Evolutionary conservation across 306 rosid genomes (phyloP).

Genomic region (Cyclanthera cordifolia): DNA sequence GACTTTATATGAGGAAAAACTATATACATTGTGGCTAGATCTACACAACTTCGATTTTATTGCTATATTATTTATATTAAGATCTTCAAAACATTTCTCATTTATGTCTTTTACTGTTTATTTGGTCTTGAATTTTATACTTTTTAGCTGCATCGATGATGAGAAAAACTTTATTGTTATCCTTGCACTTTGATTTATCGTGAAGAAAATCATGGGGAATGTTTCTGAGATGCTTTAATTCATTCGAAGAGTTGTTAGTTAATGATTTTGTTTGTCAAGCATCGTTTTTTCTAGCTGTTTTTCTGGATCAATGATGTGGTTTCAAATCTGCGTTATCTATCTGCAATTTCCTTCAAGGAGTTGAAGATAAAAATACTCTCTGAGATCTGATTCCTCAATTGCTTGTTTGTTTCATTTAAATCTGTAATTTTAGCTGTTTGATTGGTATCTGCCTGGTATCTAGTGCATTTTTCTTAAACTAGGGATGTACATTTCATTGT

Average conservation of each 20-base stretch:
- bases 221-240: slow-evolving; percentile 17
- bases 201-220: slow-evolving; percentile 58
- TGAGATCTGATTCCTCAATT: slow-evolving; percentile 18
- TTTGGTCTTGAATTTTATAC: not conserved
- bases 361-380: slow-evolving; percentile 20
- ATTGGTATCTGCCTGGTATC: not conserved
- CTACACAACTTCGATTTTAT: not conserved
- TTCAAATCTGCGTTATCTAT: slow-evolving; percentile 52
- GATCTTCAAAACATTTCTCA: too few species aligned
- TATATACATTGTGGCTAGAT: slow-evolving; percentile 8
- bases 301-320: slow-evolving; percentile 30
- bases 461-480: not conserved
- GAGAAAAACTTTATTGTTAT: slow-evolving; percentile 20
- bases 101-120: not conserved
- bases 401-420: not conserved
- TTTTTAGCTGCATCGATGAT: slow-evolving; percentile 21
- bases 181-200: slow-evolving; percentile 67
- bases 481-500: not conserved
- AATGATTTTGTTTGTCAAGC: not conserved
- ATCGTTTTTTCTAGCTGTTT: not conserved
- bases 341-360: slow-evolving; percentile 18
- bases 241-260: not conserved
- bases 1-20: slow-evolving; percentile 2
- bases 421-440: not conserved
- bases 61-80: not conserved